Evolutionary conservation across 2,329 filamentous ascomycete species (phyloP), one percentile per base, ranked within the genome.

Genomic region (Colletotrichum zoysiae): DNA sequence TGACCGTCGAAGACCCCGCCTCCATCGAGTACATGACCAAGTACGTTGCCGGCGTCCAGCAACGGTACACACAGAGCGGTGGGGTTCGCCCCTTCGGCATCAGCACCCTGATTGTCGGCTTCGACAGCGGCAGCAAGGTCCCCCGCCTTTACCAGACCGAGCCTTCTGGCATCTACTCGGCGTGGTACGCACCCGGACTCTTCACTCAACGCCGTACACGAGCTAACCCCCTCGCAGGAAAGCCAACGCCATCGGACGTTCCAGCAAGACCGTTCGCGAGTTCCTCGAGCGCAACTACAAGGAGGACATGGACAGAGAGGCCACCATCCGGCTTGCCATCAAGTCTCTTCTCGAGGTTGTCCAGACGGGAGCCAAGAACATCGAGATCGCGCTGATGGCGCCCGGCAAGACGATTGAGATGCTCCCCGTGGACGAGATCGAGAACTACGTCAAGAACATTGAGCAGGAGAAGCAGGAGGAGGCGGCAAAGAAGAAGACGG

Each of bases 11-110:
- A 82, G 97, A 99, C 81, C 95, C 96, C 67, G 94, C 97, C 76
- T 95, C 94, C 74, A 97, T 99, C 83, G 96, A 99, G 86, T 99
- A 99, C 88, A 98, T 99, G 81, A 98, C 96, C 79, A 98, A 99
- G 87, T 97, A 98, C 80, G 93, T 99, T 75, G 96, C 96, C 65
- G 94, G 95, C 69, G 96, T 99, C 77, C 96, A 99, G 88, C 96
- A 99, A 87, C 91, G 95, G 83, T 99, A 99, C 88, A 99, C 96
- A 59, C 96, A 99, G 87, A 97, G 95, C 79, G 96, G 96, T 86
- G 96, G 96, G 88, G 96, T 99, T 65, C 89, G 96, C 79, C 96
- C 96, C n/a, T 99, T 99, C 80, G 96, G 96, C 74, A 98, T 99
- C 82, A 98, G 95, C 86, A 74, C 72, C 57, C 87, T 99, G 81